Evolutionary conservation across 169 alveolate genomes (phyloP), one percentile per base, ranked within the genome.

Genomic region (Eimeria falciformis): DNA sequence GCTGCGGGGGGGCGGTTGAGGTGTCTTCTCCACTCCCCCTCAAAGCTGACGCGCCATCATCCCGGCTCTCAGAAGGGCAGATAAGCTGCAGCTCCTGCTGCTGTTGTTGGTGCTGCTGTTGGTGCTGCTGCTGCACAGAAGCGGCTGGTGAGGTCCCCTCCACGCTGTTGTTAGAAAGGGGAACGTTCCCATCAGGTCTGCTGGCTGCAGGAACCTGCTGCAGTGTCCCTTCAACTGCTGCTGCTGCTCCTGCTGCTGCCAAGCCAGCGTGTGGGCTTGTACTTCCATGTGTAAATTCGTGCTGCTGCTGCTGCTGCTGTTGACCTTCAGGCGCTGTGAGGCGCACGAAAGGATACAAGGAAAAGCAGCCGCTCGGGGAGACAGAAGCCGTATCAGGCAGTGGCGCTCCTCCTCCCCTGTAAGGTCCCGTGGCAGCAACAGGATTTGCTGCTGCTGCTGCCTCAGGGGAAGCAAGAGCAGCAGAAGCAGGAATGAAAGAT

Each of bases 241-340:
- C 40, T 33, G 40, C 40, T 33, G 40, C 4, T 33, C 2, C 40
- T 33, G 40, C 4, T 33, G 40, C 40, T 33, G 40, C 40, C 40
- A 33, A 33, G 40, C 40, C 40, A 33, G 40, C 40, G 4, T 33
- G 40, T 33, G 40, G 40, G 40, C 40, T 33, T 33, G 40, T 33
- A 2, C 40, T 33, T 33, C 40, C 40, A 33, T 33, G 40, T 33
- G 40, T 33, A 33, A 33, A 33, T 2, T n/a, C 65, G 65, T 53
- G 65, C 65, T 53, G 65, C 65, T 17, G 65, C 65, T 53, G 65
- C 9, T 53, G 65, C 65, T 50, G 73, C 37, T 62, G 73, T 9
- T 62, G 75, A 21, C 29, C 75, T 17, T 62, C 75, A 14, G 18
- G 40, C 75, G 12, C 75, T 21, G 29, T 11, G 29, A 62, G 75